Percentiles rank a stretch among this genome's conserved stretches.
These are phyloP conservation scores for Cercospora nicotianae DNA, from an alignment of 2,329 filamentous ascomycete genomes.

Conservation along the genomic window DNA sequence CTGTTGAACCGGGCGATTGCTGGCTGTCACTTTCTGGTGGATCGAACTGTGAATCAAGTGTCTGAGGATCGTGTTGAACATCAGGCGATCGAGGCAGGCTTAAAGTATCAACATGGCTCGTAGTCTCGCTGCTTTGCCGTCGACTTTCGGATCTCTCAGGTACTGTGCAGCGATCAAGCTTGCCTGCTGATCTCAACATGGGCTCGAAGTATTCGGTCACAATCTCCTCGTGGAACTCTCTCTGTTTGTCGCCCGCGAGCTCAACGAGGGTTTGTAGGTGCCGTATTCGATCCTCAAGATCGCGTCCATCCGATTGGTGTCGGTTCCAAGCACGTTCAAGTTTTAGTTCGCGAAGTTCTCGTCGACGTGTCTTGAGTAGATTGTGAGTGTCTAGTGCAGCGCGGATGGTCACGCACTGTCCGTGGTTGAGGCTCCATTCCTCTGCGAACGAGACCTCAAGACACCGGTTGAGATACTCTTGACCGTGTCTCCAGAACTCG, in stretches of 20 bases:
- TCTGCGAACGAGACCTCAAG: not conserved
- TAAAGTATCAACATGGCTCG: not conserved
- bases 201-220: not conserved
- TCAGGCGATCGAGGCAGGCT: not conserved
- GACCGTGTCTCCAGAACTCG: not conserved
- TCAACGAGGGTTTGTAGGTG: not conserved
- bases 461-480: not conserved
- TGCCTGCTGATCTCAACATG: not conserved
- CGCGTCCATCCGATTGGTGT: not conserved
- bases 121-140: not conserved
- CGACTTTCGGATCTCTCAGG: not conserved
- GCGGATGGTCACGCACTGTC: not conserved
- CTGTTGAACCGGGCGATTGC: not conserved
- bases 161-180: not conserved
- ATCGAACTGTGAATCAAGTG: not conserved
- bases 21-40: not conserved
- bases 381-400: not conserved
- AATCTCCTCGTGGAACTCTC: not conserved
- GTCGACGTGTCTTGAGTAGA: not conserved
- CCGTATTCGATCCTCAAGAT: not conserved
- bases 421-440: not conserved
- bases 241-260: not conserved
- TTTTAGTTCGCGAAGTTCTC: not conserved
- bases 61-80: not conserved
- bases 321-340: not conserved